phyloP scores from a whole-genome alignment of 2,329 filamentous ascomycete genomes.

The Akanthomyces dipterigenus region DNA sequence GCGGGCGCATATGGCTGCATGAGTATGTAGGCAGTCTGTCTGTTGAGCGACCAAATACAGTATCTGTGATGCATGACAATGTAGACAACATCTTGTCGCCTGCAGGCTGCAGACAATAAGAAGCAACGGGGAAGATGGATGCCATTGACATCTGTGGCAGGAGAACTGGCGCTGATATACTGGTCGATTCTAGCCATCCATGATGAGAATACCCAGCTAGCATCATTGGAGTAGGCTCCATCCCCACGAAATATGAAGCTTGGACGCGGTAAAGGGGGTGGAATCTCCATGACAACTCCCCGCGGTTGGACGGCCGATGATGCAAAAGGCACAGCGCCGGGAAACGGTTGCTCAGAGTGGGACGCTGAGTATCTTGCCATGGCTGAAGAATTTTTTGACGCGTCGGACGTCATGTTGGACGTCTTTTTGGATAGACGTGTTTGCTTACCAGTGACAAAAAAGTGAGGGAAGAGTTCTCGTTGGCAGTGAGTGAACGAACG shows the following conservation, averaged over 20 bases:
- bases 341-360: not conserved
- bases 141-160: not conserved
- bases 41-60: conserved; percentile 45
- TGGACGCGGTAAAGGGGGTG: not conserved
- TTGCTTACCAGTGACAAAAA: not conserved
- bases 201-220: not conserved
- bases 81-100: conserved; percentile 53
- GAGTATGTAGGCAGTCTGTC: conserved; percentile 25
- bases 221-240: not conserved
- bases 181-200: not conserved
- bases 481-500: not conserved
- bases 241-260: not conserved
- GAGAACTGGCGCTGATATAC: not conserved
- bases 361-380: not conserved
- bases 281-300: not conserved
- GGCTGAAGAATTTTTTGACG: not conserved
- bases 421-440: not conserved
- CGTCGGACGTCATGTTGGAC: not conserved
- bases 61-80: conserved; percentile 59
- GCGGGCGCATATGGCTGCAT: conserved; percentile 6
- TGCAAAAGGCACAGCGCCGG: not conserved
- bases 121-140: conserved; percentile 34
- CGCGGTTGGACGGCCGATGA: not conserved
- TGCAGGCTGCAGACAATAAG: conserved; percentile 53
- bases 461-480: not conserved